These are phyloP conservation scores for Trametes versicolor DNA, from an alignment of 1,284 basidiomycete genomes.

Conservation along the genomic window DNA sequence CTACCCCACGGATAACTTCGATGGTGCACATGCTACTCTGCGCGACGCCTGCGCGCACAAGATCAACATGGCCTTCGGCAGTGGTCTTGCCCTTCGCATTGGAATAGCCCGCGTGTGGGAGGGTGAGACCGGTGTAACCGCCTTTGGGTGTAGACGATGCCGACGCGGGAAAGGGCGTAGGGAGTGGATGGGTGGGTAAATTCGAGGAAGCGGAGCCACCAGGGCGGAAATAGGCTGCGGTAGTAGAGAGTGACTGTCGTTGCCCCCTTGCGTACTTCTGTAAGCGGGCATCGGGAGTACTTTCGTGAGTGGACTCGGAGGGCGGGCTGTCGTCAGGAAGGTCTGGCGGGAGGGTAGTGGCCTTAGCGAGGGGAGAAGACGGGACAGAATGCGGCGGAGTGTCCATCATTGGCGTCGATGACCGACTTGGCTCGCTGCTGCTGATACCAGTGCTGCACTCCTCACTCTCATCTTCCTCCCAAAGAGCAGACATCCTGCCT, in stretches of 20 bases:
- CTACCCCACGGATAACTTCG: slow-evolving; percentile 76
- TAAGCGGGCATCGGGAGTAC: slow-evolving; percentile 39
- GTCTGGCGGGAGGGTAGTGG: slow-evolving; percentile 27
- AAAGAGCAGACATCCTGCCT: slow-evolving; percentile 53
- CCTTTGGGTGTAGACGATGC: slow-evolving; percentile 29
- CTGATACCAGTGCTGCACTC: slow-evolving; percentile 41
- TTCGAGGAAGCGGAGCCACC: slow-evolving; percentile 31
- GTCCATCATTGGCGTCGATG: slow-evolving; percentile 41
- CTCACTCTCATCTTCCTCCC: slow-evolving; percentile 54
- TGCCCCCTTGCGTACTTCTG: slow-evolving; percentile 41
- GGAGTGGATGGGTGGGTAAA: slow-evolving; percentile 46
- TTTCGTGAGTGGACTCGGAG: slow-evolving; percentile 33
- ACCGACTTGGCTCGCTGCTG: slow-evolving; percentile 41
- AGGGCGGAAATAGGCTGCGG: slow-evolving; percentile 24
- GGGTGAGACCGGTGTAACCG: slow-evolving; percentile 75
- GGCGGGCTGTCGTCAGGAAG: slow-evolving; percentile 28
- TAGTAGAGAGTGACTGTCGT: slow-evolving; percentile 30
- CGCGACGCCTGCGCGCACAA: slow-evolving; percentile 78
- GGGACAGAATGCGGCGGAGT: slow-evolving; percentile 32
- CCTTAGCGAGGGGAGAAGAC: slow-evolving; percentile 24
- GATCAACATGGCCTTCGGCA: slow-evolving; percentile 65
- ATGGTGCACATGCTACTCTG: slow-evolving; percentile 89
- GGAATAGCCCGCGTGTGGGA: slow-evolving; percentile 66
- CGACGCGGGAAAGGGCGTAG: slow-evolving; percentile 39
- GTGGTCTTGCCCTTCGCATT: slow-evolving; percentile 49